These are phyloP conservation scores for Ogataea ganodermae DNA, from an alignment of 805 yeast genomes.

Conservation along the genomic window DNA sequence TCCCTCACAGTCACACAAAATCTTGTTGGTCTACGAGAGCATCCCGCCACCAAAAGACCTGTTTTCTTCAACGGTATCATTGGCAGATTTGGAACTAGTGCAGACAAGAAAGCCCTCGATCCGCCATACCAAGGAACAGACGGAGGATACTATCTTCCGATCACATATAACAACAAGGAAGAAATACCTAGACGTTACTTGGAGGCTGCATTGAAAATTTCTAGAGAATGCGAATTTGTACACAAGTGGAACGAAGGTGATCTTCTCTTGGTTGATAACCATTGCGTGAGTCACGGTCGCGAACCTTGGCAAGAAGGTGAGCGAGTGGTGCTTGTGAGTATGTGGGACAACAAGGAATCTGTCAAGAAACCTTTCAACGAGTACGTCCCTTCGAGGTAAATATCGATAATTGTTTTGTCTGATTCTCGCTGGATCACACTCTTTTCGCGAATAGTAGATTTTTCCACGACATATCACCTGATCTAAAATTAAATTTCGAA, in stretches of 20 bases:
- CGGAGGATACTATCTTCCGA: constrained; percentile 2
- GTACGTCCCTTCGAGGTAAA: neutral
- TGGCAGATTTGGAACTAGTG: constrained; percentile 16
- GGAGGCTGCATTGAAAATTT: constrained; percentile 22
- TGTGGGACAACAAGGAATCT: constrained; percentile 34
- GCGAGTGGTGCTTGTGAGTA: constrained; percentile 34
- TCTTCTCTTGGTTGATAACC: constrained; percentile 36
- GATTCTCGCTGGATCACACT: no score
- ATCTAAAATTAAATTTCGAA: no score
- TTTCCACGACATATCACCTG: no score
- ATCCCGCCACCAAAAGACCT: constrained; percentile 22
- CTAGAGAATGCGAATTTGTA: constrained; percentile 18
- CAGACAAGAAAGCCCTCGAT: constrained; percentile 8
- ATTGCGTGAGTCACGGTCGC: constrained; percentile 38
- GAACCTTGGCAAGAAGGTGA: constrained; percentile 33
- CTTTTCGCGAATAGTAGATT: no score
- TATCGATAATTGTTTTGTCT: neutral
- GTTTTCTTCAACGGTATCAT: constrained; percentile 30
- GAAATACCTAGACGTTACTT: constrained; percentile 20
- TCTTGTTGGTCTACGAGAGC: constrained; percentile 8
- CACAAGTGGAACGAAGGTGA: constrained; percentile 38
- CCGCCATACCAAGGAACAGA: constrained; percentile 10
- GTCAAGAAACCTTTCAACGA: constrained; percentile 17
- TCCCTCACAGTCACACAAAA: constrained; percentile 31
- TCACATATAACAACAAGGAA: constrained; percentile 24